A percentile compares a stretch with the other conserved stretches of the same genome.
phyloP scores from a whole-genome alignment of 1,139 yeast species.

The Diutina pseudorugosa region DNA sequence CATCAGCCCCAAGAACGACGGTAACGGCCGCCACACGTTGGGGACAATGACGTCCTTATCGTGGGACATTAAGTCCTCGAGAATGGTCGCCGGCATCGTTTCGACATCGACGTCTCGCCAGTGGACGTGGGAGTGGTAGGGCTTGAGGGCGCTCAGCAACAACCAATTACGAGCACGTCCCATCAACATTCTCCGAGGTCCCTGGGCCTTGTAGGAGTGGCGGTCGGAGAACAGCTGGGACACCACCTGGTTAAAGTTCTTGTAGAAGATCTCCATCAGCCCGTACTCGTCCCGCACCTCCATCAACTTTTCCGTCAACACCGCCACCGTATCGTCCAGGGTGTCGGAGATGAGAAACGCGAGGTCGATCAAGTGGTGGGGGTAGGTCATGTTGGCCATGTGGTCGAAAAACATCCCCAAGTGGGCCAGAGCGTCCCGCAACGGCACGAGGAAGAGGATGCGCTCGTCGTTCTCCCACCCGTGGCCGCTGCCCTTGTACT shows the following conservation, averaged over 20 bases:
- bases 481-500: conserved; percentile 37
- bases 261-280: conserved; percentile 41
- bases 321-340: conserved; percentile 3
- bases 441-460: conserved; percentile 45
- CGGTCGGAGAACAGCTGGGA: conserved; percentile 42
- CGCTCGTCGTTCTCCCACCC: conserved; percentile 48
- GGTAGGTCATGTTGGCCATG: conserved; percentile 44
- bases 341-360: conserved; percentile 44
- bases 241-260: conserved; percentile 40
- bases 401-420: conserved; percentile 51
- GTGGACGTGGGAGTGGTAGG: conserved; percentile 40
- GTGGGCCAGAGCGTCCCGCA: conserved; percentile 52
- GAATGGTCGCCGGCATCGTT: conserved; percentile 37
- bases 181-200: conserved; percentile 41
- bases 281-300: conserved; percentile 22
- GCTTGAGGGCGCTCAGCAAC: conserved; percentile 39
- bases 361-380: conserved; percentile 43
- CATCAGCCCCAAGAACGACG: conserved; percentile 42
- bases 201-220: conserved; percentile 44
- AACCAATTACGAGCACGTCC: conserved; percentile 45
- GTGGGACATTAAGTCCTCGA: conserved; percentile 44
- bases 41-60: conserved; percentile 54
- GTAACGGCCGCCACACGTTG: conserved; percentile 80
- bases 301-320: background rate
- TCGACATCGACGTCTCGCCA: conserved; percentile 48